Conservation (phyloP, 352 stramenopile species). For the Vaucheria bursata region DNA sequence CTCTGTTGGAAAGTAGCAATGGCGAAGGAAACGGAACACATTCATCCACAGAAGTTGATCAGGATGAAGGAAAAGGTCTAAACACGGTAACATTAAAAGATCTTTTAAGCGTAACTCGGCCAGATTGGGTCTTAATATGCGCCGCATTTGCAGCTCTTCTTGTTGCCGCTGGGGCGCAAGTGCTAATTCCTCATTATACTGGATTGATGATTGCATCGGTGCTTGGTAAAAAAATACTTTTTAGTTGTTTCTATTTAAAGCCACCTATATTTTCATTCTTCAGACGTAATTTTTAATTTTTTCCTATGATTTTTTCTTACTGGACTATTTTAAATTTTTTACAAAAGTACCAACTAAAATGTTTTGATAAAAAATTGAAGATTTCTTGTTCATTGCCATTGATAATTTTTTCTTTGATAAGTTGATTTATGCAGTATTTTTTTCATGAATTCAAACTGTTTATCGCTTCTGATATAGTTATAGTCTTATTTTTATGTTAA, state of each 20-base stretch:
- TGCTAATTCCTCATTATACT: slow-evolving; percentile 51
- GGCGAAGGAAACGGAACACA: slow-evolving; percentile 5
- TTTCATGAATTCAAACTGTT: too few relatives aligned
- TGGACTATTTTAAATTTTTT: too few relatives aligned
- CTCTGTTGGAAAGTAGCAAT: slow-evolving; percentile 6
- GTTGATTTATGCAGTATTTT: too few relatives aligned
- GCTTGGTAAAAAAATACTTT: too few relatives aligned
- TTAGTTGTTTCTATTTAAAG: not conserved
- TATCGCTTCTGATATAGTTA: too few relatives aligned
- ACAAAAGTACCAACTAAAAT: too few relatives aligned
- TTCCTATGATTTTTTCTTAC: slow-evolving; percentile 6
- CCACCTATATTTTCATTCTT: not conserved
- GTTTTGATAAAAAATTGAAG: too few relatives aligned
- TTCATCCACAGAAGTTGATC: not conserved
- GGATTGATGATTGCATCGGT: slow-evolving; percentile 28
- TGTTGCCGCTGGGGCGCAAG: slow-evolving; percentile 34
- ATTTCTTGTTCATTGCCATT: too few relatives aligned
- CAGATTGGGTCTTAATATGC: slow-evolving; percentile 40
- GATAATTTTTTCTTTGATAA: too few relatives aligned
- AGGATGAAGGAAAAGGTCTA: not conserved
- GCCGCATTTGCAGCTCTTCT: slow-evolving; percentile 28
- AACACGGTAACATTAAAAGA: slow-evolving; percentile 33
- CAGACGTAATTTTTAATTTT: not conserved
- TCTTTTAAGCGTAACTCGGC: slow-evolving; percentile 15
- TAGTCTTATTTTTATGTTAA: too few relatives aligned